A percentile compares a stretch with the other conserved stretches of the same genome.
Evolutionary conservation across 768 basidiomycete genomes (phyloP).

Genomic region (Phylloporus sp.): DNA sequence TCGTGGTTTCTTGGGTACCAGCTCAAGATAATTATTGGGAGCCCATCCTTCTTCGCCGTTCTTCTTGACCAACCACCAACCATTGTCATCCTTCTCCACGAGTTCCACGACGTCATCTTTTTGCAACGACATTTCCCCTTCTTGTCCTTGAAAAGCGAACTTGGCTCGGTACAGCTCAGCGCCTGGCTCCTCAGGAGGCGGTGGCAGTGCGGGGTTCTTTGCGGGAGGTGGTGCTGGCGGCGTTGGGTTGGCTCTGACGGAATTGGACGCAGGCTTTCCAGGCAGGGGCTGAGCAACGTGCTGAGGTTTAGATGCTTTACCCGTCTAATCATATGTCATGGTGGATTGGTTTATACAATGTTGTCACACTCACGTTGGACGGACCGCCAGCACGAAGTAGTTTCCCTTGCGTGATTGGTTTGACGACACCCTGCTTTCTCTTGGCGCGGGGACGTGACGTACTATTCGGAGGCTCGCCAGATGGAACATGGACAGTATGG

Average conservation of each 20-base stretch:
- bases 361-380: slow-evolving; percentile 42
- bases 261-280: slow-evolving; percentile 43
- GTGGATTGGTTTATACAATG: neutral
- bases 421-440: slow-evolving; percentile 79
- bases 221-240: slow-evolving; percentile 39
- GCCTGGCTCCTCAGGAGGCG: slow-evolving; percentile 56
- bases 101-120: slow-evolving; percentile 94
- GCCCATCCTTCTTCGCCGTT: slow-evolving; percentile 86
- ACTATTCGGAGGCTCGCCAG: slow-evolving; percentile 82
- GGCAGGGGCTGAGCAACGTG: slow-evolving; percentile 51
- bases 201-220: slow-evolving; percentile 44
- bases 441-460: slow-evolving; percentile 79
- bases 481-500: slow-evolving; percentile 79
- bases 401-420: slow-evolving; percentile 83
- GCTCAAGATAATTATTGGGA: slow-evolving; percentile 88
- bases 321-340: slow-evolving; percentile 31
- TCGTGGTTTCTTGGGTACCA: slow-evolving; percentile 61
- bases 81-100: slow-evolving; percentile 88
- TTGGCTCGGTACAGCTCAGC: slow-evolving; percentile 80
- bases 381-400: slow-evolving; percentile 74
- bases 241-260: slow-evolving; percentile 17
- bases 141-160: slow-evolving; percentile 89
- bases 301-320: slow-evolving; percentile 35
- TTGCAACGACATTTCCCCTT: slow-evolving; percentile 82
- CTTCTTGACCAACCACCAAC: slow-evolving; percentile 97